phyloP scores from a whole-genome alignment of 2,329 filamentous ascomycete genomes.

The Mycosphaerella arachidis region DNA sequence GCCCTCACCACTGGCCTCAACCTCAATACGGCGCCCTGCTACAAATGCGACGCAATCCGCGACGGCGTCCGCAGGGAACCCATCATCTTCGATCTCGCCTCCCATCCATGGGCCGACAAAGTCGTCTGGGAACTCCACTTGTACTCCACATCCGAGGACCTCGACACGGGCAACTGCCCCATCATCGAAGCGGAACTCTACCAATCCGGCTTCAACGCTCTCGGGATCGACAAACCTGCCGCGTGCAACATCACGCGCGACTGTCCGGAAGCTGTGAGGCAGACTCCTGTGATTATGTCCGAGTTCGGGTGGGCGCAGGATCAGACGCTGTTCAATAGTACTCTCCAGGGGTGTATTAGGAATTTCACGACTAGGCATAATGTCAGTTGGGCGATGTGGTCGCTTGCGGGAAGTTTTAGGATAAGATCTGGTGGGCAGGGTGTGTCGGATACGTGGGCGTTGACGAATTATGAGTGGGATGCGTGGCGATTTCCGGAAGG shows the following conservation, averaged over 20 bases:
- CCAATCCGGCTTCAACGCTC: conserved; percentile 48
- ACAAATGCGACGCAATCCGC: conserved; percentile 38
- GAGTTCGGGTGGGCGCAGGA: conserved; percentile 39
- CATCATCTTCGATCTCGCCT: conserved; percentile 44
- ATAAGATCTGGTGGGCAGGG: conserved; percentile 45
- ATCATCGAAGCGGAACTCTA: conserved; percentile 49
- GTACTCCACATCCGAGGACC: conserved; percentile 35
- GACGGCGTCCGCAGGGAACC: conserved; percentile 44
- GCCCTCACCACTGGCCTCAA: conserved; percentile 34
- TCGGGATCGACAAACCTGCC: conserved; percentile 34
- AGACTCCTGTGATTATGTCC: conserved; percentile 36
- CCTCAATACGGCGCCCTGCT: conserved; percentile 36
- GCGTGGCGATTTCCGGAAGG: conserved; percentile 46
- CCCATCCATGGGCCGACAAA: conserved; percentile 47
- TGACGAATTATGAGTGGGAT: conserved; percentile 46
- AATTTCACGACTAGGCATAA: conserved; percentile 44
- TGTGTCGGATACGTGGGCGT: conserved; percentile 46
- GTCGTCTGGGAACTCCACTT: conserved; percentile 47
- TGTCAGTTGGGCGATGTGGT: conserved; percentile 50
- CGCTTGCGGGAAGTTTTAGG: conserved; percentile 47
- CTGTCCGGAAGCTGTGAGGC: conserved; percentile 32
- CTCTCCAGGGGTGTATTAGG: conserved; percentile 45
- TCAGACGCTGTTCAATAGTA: conserved; percentile 40
- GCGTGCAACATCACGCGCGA: conserved; percentile 35
- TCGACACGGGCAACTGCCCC: conserved; percentile 43